Evolutionary conservation across 805 yeast species (phyloP).

Genomic region (Sugiyamaella lignohabitans): DNA sequence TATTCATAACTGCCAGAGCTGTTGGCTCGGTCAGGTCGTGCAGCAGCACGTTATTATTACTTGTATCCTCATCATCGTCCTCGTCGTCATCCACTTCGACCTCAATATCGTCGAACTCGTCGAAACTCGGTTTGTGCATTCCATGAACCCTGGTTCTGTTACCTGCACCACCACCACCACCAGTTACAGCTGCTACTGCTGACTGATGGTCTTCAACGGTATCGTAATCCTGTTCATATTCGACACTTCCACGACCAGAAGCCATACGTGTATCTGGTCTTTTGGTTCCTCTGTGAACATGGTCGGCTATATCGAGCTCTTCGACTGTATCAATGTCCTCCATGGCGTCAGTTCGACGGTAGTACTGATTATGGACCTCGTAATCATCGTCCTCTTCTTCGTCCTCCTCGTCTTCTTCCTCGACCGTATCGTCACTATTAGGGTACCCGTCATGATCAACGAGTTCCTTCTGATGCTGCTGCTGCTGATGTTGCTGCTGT

Average conservation of each 20-base stretch:
- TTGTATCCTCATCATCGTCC: conserved; percentile 11
- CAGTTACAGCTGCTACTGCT: background rate
- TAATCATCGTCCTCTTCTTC: background rate
- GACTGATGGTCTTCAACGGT: background rate
- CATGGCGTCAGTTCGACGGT: background rate
- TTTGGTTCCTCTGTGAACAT: no score
- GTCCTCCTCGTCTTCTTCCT: background rate
- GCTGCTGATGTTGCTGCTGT: no score
- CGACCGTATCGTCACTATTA: background rate
- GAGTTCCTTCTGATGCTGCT: no score
- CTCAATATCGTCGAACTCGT: conserved; percentile 21
- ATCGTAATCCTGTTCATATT: no score
- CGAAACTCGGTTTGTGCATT: background rate
- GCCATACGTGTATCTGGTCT: no score
- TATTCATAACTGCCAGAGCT: conserved; percentile 4
- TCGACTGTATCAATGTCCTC: background rate
- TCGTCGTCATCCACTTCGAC: conserved; percentile 12
- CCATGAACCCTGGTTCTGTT: no score
- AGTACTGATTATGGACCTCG: background rate
- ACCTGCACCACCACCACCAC: background rate
- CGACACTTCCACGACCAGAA: no score
- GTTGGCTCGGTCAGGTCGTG: conserved; percentile 8
- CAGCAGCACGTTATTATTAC: background rate
- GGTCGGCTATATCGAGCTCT: background rate
- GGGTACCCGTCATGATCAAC: background rate